Base-by-base conservation (phyloP, 306 rosid genomes). In the Vigna radiata region DNA sequence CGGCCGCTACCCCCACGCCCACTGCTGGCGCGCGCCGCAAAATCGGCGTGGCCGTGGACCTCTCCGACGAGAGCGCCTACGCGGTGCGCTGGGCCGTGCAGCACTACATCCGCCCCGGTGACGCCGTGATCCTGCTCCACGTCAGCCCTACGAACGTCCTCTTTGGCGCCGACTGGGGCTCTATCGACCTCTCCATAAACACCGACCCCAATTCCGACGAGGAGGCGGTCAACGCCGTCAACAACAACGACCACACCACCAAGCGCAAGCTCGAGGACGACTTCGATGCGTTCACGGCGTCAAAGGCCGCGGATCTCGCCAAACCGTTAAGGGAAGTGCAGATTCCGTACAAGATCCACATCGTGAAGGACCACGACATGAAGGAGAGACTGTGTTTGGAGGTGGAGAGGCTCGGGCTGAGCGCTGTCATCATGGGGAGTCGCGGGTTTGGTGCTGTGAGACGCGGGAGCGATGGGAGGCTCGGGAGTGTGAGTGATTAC, bases 121-220 rank as follows among this genome's bases (percentile, higher is more conserved):
- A 95, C 65, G 98, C 98, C 21, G 98, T 92, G 19, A 87, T 95
- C 63, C 98, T 95, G 83, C 97, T 95, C 85, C 98, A 95, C 70
- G 98, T 95, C 23, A 95, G 98, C 89, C 90, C 97, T 8, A 95
- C 98, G 4, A 83, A 93, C 39, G 97, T 95, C 15, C 97, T 95
- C 37, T 95, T 95, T 83, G 97, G 98, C 60, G 98, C 98, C 12
- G 98, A 95, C n/a, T 95, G 98, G 98, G 98, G 98, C 53, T 83
- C 97, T 52, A 85, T 90, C 53, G 97, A 92, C 77, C 87, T 88
- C 67, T 77, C 97, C 73, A 82, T 92, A 79, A 68, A 85, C 74
- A 77, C 91, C 29, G 70, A 83, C 37, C 89, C 87, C 0, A 76
- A 67, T 44, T 76, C 70, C 3, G 88, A 73, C 9, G 91, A 79